Base-by-base conservation (phyloP, 2,329 filamentous ascomycete species). In the Verticillium tricorpus region DNA sequence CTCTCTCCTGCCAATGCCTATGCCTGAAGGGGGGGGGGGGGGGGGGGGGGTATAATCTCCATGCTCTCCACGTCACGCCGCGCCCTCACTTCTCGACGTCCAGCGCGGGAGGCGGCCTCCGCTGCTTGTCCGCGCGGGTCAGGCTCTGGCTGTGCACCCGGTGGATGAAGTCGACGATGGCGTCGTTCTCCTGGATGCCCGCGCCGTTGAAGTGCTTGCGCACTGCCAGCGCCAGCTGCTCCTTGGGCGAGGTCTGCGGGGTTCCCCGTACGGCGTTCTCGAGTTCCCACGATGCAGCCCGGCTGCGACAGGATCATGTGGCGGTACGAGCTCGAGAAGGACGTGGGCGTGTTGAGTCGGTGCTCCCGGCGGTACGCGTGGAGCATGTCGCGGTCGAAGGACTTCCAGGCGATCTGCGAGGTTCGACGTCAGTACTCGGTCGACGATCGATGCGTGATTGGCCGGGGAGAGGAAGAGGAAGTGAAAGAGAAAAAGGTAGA, bases 161-260 rank as follows among this genome's bases (percentile, higher is more conserved):
- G 80, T 92, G 91, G 64, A 93, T 80, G 71, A 92, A 86, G 66
- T 91, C 89, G 61, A 93, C 89, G 62, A 95, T 89, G 66, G 93
- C 88, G 69, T 95, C 91, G 71, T 89, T 92, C 78, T 96, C 92
- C 66, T 88, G 89, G 50, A 94, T 85, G 17, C 89, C 89, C 66
- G 91, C 82, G 37, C 86, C 87, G 71, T 95, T 95, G 78, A 95
- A 95, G 75, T 95, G 90, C 73, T 92, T 93, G 66, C 91, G 83
- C 57, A 93, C 89, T 1, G 85, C 82, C 66, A 87, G 82, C 9
- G 89, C 89, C 60, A 96, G 79, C 66, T 90, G 84, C 40, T 92
- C 88, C 71, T 90, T 90, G n/a, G n/a, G n/a, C n/a, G n/a, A n/a
- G n/a, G n/a, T n/a, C n/a, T n/a, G n/a, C n/a, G n/a, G n/a, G n/a